Evolutionary conservation across 805 yeast species (phyloP), one percentile per base, ranked within the genome.

Genomic region (Kuraishia molischiana): DNA sequence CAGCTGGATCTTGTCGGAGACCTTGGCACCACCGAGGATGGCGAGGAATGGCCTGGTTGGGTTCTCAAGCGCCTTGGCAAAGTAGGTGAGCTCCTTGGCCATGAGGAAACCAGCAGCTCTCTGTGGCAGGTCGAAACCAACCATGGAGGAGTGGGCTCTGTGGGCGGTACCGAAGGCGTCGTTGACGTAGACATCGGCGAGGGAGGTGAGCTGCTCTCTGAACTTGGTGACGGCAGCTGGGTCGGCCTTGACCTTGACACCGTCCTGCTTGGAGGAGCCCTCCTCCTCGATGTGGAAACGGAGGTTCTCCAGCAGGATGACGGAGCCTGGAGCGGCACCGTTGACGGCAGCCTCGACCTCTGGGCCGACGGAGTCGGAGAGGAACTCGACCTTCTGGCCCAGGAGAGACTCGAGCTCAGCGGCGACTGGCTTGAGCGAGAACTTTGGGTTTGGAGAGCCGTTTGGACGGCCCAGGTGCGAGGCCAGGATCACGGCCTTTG

Each of bases 81-180:
- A 92, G 79, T 84, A 92, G 61, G 80, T 79, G 65, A 92, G 81
- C 72, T 92, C 99, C 77, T 92, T 92, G 62, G 89, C 81, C 85
- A 92, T 82, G 57, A 92, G 73, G 95, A 90, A 94, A 66, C 99
- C 99, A 49, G 97, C 83, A 55, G 97, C 99, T 70, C 92, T 84
- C 71, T 86, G 89, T 47, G 94, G 89, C 55, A 86, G 76, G 53
- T 90, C 89, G 54, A 92, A 74, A 60, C 99, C 99, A 56, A 92
- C 99, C 89, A 92, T 90, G 35, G 98, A 92, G 39, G 97, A 87
- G 75, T 92, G 98, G 47, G 98, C 98, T 76, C 98, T 86, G 83
- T 92, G 99, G 41, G 97, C 97, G 47, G 98, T 92, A 65, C 98
- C 98, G 58, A 92, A 92, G 42, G 97, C 97, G 64, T 92, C 99